Percentiles rank a stretch among this genome's conserved stretches.
phyloP scores from a whole-genome alignment of 768 basidiomycete genomes.

The Termitomyces sp. region DNA sequence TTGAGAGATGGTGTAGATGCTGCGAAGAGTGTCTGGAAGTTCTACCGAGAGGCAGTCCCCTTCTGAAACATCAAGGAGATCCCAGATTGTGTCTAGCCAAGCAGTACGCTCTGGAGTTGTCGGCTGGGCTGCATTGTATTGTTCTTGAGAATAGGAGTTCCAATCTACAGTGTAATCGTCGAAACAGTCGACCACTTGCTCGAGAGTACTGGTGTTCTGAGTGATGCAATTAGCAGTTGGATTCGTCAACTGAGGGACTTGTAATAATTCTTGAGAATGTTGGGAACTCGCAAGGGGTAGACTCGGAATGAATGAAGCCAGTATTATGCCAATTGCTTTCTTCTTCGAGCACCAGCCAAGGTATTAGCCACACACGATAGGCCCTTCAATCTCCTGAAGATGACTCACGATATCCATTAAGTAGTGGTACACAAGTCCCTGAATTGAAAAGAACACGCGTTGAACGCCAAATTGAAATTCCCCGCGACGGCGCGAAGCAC shows the following conservation, averaged over 20 bases:
- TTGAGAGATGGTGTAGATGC: constrained; percentile 23
- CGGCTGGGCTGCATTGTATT: constrained; percentile 32
- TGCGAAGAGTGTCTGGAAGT: constrained; percentile 24
- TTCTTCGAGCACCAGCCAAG: background rate
- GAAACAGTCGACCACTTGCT: constrained; percentile 23
- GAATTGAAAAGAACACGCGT: too few relatives aligned
- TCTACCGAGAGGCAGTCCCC: constrained; percentile 26
- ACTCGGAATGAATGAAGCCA: background rate
- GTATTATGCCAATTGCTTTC: background rate
- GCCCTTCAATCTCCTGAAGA: too few relatives aligned
- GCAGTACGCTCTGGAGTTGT: constrained; percentile 19
- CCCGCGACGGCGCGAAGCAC: background rate
- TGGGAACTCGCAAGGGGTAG: background rate
- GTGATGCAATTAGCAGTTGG: constrained; percentile 3
- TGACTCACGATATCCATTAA: too few relatives aligned
- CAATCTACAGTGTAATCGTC: constrained; percentile 26
- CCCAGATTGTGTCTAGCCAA: constrained; percentile 22
- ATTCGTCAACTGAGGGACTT: background rate
- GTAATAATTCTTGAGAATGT: background rate
- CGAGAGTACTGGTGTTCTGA: background rate
- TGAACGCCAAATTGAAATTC: too few relatives aligned
- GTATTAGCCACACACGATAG: too few relatives aligned
- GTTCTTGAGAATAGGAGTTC: constrained; percentile 22
- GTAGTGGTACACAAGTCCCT: too few relatives aligned
- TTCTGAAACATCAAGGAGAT: constrained; percentile 25